These are phyloP conservation scores for Zasmidium angulare DNA, from an alignment of 2,329 filamentous ascomycete genomes.

Conservation along the genomic window DNA sequence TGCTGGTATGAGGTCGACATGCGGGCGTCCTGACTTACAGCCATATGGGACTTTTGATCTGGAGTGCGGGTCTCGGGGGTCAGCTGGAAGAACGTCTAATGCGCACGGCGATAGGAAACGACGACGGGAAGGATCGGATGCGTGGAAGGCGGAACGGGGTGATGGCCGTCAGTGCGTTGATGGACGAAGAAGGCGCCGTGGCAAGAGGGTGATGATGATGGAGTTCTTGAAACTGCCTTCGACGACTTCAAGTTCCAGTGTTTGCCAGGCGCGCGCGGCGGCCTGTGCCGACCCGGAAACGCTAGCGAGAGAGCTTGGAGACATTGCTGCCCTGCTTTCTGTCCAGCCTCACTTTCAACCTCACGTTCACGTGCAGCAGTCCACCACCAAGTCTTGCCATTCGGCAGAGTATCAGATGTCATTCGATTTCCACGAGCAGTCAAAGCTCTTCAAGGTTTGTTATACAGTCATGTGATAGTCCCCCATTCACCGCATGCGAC, in stretches of 20 bases:
- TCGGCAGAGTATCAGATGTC: too few relatives aligned
- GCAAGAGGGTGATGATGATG: not conserved
- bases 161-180: not conserved
- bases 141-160: not conserved
- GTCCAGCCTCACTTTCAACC: not conserved
- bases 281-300: too few relatives aligned
- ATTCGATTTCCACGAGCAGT: too few relatives aligned
- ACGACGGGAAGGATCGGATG: not conserved
- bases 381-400: too few relatives aligned
- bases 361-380: not conserved
- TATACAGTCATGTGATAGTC: too few relatives aligned
- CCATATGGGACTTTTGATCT: not conserved
- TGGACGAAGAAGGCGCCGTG: not conserved
- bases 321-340: not conserved
- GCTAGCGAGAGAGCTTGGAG: not conserved
- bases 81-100: not conserved
- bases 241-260: not conserved
- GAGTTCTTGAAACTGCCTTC: not conserved
- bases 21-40: not conserved
- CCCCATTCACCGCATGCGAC: too few relatives aligned
- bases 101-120: not conserved
- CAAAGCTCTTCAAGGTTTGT: too few relatives aligned
- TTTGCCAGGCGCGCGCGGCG: not conserved
- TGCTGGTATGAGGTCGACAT: not conserved
- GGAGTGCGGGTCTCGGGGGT: not conserved